Percentiles rank a stretch among this genome's conserved stretches.
These are phyloP conservation scores for Wallacemonas collosoma DNA, from an alignment of 208 protist species.

Conservation along the genomic window DNA sequence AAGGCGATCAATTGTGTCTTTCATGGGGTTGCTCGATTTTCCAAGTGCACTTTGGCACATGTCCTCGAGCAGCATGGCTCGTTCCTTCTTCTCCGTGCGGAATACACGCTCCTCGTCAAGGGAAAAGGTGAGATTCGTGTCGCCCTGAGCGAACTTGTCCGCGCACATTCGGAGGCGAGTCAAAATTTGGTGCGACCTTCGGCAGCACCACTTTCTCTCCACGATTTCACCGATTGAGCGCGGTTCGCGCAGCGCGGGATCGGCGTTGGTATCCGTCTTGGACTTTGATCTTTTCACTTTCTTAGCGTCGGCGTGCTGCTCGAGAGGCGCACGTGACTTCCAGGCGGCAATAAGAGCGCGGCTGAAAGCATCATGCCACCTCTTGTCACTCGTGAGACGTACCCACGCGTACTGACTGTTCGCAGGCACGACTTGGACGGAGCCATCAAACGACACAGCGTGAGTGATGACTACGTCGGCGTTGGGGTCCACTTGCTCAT, in stretches of 20 bases:
- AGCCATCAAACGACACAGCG: slow-evolving; percentile 23
- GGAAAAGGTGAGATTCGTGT: slow-evolving; percentile 45
- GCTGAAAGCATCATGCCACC: slow-evolving; percentile 49
- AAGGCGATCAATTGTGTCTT: slow-evolving; percentile 57
- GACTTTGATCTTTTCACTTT: slow-evolving; percentile 23
- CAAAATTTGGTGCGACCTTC: slow-evolving; percentile 64
- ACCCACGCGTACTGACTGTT: slow-evolving; percentile 66
- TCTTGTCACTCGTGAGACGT: slow-evolving; percentile 46
- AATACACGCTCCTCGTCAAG: slow-evolving; percentile 52
- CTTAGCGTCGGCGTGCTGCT: slow-evolving; percentile 12
- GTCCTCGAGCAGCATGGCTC: slow-evolving; percentile 40
- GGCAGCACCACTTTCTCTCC: slow-evolving; percentile 63
- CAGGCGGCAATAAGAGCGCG: slow-evolving; percentile 40
- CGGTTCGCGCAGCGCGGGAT: slow-evolving; percentile 15
- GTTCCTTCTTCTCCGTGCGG: slow-evolving; percentile 50
- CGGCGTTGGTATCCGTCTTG: not conserved
- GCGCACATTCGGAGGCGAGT: slow-evolving; percentile 55
- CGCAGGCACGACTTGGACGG: slow-evolving; percentile 38
- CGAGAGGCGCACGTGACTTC: slow-evolving; percentile 33
- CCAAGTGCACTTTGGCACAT: slow-evolving; percentile 36
- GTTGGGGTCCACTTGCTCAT: slow-evolving; percentile 21
- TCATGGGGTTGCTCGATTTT: slow-evolving; percentile 34
- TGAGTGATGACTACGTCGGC: slow-evolving; percentile 27
- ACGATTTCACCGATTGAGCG: slow-evolving; percentile 65
- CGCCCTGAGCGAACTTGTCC: slow-evolving; percentile 52